Evolutionary conservation across 1,284 basidiomycete species (phyloP).

Genomic region (Ganoderma meredithae): DNA sequence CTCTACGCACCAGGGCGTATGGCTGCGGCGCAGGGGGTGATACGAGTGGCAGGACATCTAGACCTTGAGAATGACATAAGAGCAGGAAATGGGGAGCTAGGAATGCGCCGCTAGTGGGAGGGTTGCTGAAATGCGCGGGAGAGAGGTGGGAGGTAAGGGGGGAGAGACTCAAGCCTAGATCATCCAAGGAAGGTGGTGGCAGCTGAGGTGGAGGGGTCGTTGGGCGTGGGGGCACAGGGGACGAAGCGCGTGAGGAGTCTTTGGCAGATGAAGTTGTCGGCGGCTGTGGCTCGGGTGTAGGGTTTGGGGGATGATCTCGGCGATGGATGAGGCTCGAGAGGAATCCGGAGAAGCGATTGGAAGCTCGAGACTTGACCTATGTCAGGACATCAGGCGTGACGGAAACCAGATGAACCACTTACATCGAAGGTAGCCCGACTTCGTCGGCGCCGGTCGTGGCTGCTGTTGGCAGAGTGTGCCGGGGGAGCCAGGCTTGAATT

Average conservation of each 20-base stretch:
- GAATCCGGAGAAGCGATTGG: conserved; percentile 81
- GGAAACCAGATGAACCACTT: conserved; percentile 31
- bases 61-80: conserved; percentile 81
- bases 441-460: conserved; percentile 36
- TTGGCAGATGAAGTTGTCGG: conserved; percentile 36
- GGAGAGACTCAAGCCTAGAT: conserved; percentile 76
- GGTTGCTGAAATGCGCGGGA: conserved; percentile 77
- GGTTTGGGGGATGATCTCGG: conserved; percentile 54
- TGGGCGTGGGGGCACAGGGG: conserved; percentile 58
- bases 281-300: conserved; percentile 37
- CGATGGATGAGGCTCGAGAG: conserved; percentile 81
- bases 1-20: conserved; percentile 79
- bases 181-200: conserved; percentile 72
- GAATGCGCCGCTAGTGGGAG: conserved; percentile 79
- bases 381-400: conserved; percentile 26
- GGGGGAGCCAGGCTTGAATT: conserved; percentile 35
- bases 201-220: conserved; percentile 73
- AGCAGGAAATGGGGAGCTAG: conserved; percentile 81
- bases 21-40: conserved; percentile 77
- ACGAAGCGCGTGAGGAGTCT: conserved; percentile 55
- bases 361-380: conserved; percentile 57
- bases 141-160: conserved; percentile 71
- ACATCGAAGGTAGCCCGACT: conserved; percentile 37
- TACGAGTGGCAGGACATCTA: conserved; percentile 78
- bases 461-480: conserved; percentile 24